phyloP scores from a whole-genome alignment of 179 eudicot genomes.

The Heliamphora pulchella region DNA sequence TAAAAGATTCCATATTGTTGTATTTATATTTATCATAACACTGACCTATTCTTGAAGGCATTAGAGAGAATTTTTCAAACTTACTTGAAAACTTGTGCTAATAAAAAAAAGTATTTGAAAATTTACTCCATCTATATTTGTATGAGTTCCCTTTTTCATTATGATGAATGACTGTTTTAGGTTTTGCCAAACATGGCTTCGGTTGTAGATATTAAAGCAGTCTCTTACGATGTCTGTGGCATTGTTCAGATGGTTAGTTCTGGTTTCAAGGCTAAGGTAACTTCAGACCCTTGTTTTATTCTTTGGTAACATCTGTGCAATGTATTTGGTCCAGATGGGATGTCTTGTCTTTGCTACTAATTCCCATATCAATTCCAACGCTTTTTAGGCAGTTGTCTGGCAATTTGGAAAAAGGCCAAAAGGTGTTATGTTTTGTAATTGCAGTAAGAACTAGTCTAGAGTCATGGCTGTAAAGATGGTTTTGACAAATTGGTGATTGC shows the following conservation, averaged over 20 bases:
- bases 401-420: not conserved
- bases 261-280: conserved; percentile 74
- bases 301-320: not conserved
- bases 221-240: conserved; percentile 90
- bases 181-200: conserved; percentile 98
- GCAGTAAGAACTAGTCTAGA: not conserved
- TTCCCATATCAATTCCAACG: not conserved
- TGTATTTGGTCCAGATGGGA: not conserved
- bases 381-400: conserved; percentile 2
- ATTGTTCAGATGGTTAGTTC: conserved; percentile 58
- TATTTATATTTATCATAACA: not conserved
- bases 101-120: not conserved
- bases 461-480: not conserved
- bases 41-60: conserved; percentile 7
- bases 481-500: not conserved
- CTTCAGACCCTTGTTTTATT: not conserved
- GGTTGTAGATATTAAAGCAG: conserved; percentile 71
- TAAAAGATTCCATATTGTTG: conserved; percentile 6
- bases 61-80: not conserved
- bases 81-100: too few relatives aligned
- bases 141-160: conserved; percentile 10
- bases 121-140: not conserved
- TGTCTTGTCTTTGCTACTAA: conserved; percentile 11
- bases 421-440: not conserved
- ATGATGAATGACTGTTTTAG: conserved; percentile 29